Conservation (phyloP, 495 filamentous ascomycete species). For the Cercophora scortea region DNA sequence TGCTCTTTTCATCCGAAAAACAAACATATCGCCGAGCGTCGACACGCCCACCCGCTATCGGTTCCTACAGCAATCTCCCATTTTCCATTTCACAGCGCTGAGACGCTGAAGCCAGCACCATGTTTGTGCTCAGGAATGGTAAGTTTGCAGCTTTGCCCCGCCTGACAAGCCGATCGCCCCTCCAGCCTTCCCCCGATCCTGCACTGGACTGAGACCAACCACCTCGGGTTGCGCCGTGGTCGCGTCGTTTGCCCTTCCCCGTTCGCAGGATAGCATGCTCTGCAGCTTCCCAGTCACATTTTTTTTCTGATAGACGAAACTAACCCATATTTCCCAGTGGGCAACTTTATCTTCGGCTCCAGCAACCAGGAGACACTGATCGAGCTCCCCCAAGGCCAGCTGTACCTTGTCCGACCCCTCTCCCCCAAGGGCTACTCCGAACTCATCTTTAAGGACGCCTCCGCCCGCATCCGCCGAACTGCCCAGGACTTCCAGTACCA, state of each 20-base stretch:
- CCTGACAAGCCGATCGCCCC: background rate
- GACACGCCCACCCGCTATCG: too few species aligned
- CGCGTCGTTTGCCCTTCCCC: too few species aligned
- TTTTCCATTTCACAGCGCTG: too few species aligned
- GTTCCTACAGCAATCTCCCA: too few species aligned
- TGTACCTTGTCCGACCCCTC: slow-evolving; percentile 90
- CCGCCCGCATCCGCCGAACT: slow-evolving; percentile 82
- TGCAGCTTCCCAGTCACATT: background rate
- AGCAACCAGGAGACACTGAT: slow-evolving; percentile 87
- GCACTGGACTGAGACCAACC: background rate
- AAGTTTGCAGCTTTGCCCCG: slow-evolving; percentile 9
- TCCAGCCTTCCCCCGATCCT: background rate
- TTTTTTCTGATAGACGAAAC: background rate
- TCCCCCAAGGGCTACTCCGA: slow-evolving; percentile 97
- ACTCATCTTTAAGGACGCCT: slow-evolving; percentile 97
- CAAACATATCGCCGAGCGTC: too few species aligned
- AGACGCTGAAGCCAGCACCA: slow-evolving; percentile 2
- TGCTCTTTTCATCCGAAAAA: too few species aligned
- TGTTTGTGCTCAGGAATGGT: slow-evolving; percentile 27
- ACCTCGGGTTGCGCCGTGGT: background rate
- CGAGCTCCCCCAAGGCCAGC: slow-evolving; percentile 88
- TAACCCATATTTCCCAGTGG: slow-evolving; percentile 46
- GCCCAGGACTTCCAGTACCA: slow-evolving; percentile 95
- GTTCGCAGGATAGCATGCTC: too few species aligned
- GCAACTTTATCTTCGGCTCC: slow-evolving; percentile 86